phyloP scores from a whole-genome alignment of 2,329 filamentous ascomycete genomes.

The Hypocreales sp. region DNA sequence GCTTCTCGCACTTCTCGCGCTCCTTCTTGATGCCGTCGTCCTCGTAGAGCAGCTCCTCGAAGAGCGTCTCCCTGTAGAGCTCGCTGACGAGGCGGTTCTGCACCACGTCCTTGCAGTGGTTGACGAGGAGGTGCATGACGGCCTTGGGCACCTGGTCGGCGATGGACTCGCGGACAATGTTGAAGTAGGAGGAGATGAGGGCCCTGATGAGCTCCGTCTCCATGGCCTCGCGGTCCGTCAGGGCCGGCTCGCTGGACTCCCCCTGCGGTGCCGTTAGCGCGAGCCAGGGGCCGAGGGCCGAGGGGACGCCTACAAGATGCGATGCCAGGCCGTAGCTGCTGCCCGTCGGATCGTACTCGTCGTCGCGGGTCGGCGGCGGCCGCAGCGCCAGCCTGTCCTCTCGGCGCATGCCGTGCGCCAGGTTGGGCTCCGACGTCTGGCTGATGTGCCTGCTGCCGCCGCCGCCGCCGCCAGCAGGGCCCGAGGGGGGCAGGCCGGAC shows the following conservation, averaged over 20 bases:
- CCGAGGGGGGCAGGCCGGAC: slow-evolving; percentile 20
- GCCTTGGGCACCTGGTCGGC: slow-evolving; percentile 97
- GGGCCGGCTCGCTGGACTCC: slow-evolving; percentile 59
- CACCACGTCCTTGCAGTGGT: slow-evolving; percentile 95
- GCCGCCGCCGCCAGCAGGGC: slow-evolving; percentile 3
- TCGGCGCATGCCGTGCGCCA: slow-evolving; percentile 72
- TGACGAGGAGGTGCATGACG: slow-evolving; percentile 96
- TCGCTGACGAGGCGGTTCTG: slow-evolving; percentile 94
- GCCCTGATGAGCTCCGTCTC: slow-evolving; percentile 95
- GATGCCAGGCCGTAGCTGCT: slow-evolving; percentile 26
- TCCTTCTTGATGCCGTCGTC: slow-evolving; percentile 96
- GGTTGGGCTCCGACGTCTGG: slow-evolving; percentile 64
- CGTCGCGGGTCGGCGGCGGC: slow-evolving; percentile 24
- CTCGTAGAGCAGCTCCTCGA: slow-evolving; percentile 89
- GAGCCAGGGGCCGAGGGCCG: too few species aligned
- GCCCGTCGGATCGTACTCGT: slow-evolving; percentile 26
- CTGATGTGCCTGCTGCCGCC: slow-evolving; percentile 49
- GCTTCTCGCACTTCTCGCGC: slow-evolving; percentile 94
- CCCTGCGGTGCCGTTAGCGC: slow-evolving; percentile 30
- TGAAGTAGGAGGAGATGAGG: slow-evolving; percentile 96
- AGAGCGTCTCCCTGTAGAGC: slow-evolving; percentile 81
- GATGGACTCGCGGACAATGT: slow-evolving; percentile 96
- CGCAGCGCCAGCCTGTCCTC: slow-evolving; percentile 41
- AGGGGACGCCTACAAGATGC: slow-evolving; percentile 43
- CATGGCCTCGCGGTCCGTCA: slow-evolving; percentile 91